These are phyloP conservation scores for Malassezia cuniculi DNA, from an alignment of 1,284 basidiomycete species.

Conservation along the genomic window DNA sequence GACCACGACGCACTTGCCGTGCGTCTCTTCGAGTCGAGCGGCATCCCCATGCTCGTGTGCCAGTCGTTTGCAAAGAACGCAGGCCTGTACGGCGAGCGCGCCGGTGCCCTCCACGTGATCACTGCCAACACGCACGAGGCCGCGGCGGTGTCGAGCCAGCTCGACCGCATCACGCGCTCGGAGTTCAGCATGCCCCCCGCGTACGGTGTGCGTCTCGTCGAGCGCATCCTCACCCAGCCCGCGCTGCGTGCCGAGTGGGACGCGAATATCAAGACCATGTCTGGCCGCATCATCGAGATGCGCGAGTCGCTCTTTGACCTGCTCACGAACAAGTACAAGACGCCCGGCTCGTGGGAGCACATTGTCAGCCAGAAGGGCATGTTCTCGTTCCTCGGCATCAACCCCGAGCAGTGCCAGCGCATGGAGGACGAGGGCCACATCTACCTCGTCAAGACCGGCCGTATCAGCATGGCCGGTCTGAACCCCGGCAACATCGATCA, in stretches of 20 bases:
- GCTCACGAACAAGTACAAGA: conserved; percentile 70
- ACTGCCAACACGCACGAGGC: conserved; percentile 22
- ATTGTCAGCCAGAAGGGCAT: conserved; percentile 44
- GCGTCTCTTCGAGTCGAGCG: conserved; percentile 65
- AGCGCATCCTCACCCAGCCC: conserved; percentile 51
- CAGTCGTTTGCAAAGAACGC: conserved; percentile 97
- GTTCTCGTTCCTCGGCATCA: conserved; percentile 41
- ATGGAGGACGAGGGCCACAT: conserved; percentile 68
- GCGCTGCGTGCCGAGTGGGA: conserved; percentile 74
- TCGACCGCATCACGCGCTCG: conserved; percentile 71
- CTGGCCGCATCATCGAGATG: conserved; percentile 78
- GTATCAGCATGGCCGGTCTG: conserved; percentile 81
- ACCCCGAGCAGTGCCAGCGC: conserved; percentile 54
- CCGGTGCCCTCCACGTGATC: conserved; percentile 52
- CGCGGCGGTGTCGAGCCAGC: conserved; percentile 49
- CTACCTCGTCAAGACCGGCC: conserved; percentile 72
- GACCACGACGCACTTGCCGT: conserved; percentile 83
- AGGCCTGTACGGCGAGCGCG: conserved; percentile 73
- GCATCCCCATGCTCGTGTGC: conserved; percentile 70
- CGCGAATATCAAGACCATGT: conserved; percentile 78
- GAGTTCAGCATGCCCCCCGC: conserved; percentile 89
- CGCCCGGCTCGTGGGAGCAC: conserved; percentile 73
- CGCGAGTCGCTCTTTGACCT: conserved; percentile 65
- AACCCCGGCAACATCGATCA: conserved; percentile 58
- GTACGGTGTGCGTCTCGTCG: conserved; percentile 72